These are phyloP conservation scores for Debaryomyces sp. DNA, from an alignment of 1,139 yeast species.

Conservation along the genomic window DNA sequence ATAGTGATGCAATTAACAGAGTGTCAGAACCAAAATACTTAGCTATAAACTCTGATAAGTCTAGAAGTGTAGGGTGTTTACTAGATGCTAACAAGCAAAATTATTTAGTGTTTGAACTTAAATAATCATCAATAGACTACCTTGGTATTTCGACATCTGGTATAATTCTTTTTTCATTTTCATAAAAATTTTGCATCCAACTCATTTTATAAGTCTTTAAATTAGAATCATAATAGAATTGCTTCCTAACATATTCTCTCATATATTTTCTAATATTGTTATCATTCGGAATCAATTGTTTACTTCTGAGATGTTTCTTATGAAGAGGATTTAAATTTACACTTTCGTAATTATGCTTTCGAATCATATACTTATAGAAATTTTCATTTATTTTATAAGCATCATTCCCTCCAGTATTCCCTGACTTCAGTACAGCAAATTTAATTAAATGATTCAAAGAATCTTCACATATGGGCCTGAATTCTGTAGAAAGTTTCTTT, in stretches of 20 bases:
- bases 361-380: slow-evolving; percentile 32
- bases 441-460: slow-evolving; percentile 20
- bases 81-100: slow-evolving; percentile 40
- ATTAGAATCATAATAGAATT: slow-evolving; percentile 29
- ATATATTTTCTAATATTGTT: slow-evolving; percentile 32
- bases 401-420: slow-evolving; percentile 1
- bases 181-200: slow-evolving; percentile 31
- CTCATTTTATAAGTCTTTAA: slow-evolving; percentile 19
- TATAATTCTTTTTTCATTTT: slow-evolving; percentile 11
- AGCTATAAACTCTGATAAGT: slow-evolving; percentile 25
- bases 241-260: slow-evolving; percentile 34
- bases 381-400: slow-evolving; percentile 25
- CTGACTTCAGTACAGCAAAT: slow-evolving; percentile 17
- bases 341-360: slow-evolving; percentile 21
- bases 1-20: slow-evolving; percentile 4
- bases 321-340: slow-evolving; percentile 16
- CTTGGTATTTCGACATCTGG: slow-evolving; percentile 1
- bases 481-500: slow-evolving; percentile 20
- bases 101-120: slow-evolving; percentile 36
- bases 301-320: slow-evolving; percentile 24
- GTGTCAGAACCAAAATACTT: slow-evolving; percentile 23
- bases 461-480: slow-evolving; percentile 26
- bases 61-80: slow-evolving; percentile 38
- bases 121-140: neutral
- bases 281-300: slow-evolving; percentile 34